phyloP scores from a whole-genome alignment of 2,329 filamentous ascomycete species.

The Cytospora paraplurivora region DNA sequence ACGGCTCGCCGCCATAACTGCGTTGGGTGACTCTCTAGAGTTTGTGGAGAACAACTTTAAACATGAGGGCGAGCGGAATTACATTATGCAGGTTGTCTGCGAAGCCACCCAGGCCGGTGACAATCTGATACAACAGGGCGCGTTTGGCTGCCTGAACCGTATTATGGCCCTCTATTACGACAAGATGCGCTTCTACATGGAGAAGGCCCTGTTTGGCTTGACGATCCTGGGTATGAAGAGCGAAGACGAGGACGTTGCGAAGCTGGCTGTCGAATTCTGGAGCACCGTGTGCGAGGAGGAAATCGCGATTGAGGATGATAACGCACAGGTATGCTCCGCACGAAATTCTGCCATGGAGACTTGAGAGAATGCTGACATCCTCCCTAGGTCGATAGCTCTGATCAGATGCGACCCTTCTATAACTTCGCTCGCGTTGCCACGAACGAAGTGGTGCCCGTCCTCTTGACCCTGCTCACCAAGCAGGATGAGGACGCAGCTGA shows the following conservation, averaged over 20 bases:
- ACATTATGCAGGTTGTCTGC: slow-evolving; percentile 99
- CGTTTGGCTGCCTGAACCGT: slow-evolving; percentile 95
- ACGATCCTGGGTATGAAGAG: slow-evolving; percentile 99
- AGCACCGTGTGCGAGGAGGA: slow-evolving; percentile 99
- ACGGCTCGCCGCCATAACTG: slow-evolving; percentile 87
- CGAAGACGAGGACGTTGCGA: slow-evolving; percentile 95
- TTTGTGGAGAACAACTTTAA: slow-evolving; percentile 99
- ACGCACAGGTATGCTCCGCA: slow-evolving; percentile 64
- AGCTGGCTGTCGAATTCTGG: slow-evolving; percentile 99
- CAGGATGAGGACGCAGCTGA: slow-evolving; percentile 97
- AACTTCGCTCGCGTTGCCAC: slow-evolving; percentile 94
- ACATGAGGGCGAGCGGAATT: slow-evolving; percentile 98
- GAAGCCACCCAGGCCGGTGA: slow-evolving; percentile 96
- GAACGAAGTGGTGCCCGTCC: slow-evolving; percentile 89
- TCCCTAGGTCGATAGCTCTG: slow-evolving; percentile 66
- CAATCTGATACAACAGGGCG: slow-evolving; percentile 87
- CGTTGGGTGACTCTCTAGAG: slow-evolving; percentile 93
- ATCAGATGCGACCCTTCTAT: slow-evolving; percentile 89
- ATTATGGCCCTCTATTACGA: slow-evolving; percentile 99
- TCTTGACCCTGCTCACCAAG: slow-evolving; percentile 86
- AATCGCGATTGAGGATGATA: slow-evolving; percentile 96
- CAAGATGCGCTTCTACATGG: slow-evolving; percentile 99
- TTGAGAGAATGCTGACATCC: slow-evolving; percentile 22
- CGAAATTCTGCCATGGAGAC: background rate
- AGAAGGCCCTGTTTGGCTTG: slow-evolving; percentile 96